These are phyloP conservation scores for Alloascoidea hylecoeti DNA, from an alignment of 805 yeast genomes.

Conservation along the genomic window DNA sequence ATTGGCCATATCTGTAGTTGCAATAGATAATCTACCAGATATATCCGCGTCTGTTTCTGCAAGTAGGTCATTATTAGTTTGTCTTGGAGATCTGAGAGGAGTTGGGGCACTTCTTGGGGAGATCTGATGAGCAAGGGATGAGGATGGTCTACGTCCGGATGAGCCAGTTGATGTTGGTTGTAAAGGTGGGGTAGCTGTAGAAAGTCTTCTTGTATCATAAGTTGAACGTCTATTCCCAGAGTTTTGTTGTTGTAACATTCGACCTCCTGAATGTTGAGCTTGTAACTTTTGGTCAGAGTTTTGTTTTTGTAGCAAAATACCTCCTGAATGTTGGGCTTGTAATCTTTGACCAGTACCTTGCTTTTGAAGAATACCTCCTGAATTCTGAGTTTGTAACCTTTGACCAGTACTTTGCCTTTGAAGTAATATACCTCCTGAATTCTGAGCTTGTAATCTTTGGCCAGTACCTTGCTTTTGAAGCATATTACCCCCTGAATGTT, in stretches of 20 bases:
- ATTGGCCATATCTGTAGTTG: slow-evolving; percentile 82
- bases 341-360: slow-evolving; percentile 11
- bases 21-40: slow-evolving; percentile 56
- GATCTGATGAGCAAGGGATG: slow-evolving; percentile 70
- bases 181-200: slow-evolving; percentile 31
- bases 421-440: too few species aligned
- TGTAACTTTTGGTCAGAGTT: neutral
- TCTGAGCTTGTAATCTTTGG: slow-evolving; percentile 8
- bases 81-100: neutral
- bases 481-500: too few species aligned
- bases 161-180: slow-evolving; percentile 7
- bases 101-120: slow-evolving; percentile 17
- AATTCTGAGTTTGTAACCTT: slow-evolving; percentile 15
- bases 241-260: slow-evolving; percentile 17
- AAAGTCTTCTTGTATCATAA: slow-evolving; percentile 5
- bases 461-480: slow-evolving; percentile 3
- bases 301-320: neutral
- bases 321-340: neutral
- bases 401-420: slow-evolving; percentile 9
- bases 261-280: too few species aligned
- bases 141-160: slow-evolving; percentile 8
- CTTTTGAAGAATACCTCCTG: too few species aligned
- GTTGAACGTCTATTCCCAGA: neutral
- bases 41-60: slow-evolving; percentile 28
- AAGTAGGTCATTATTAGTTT: neutral